Conservation (phyloP, 495 filamentous ascomycete species). For the Lasiosphaeria hispida region DNA sequence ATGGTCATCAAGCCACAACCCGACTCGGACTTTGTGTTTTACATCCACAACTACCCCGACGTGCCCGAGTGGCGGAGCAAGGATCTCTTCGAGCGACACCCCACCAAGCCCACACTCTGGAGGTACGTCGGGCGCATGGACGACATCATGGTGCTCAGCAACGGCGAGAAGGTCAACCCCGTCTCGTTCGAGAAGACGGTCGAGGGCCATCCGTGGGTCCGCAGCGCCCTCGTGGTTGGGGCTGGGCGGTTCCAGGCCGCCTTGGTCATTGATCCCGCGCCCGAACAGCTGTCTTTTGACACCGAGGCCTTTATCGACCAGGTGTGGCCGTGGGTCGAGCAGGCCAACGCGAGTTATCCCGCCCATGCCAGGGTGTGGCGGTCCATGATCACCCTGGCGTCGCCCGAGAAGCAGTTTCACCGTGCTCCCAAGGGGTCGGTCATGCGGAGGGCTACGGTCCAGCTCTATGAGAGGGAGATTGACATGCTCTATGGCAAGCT, state of each 20-base stretch:
- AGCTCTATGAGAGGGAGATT: background rate
- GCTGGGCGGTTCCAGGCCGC: slow-evolving; percentile 43
- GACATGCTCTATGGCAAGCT: background rate
- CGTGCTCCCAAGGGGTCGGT: slow-evolving; percentile 3
- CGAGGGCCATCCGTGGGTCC: slow-evolving; percentile 35
- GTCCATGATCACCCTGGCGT: background rate
- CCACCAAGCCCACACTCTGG: slow-evolving; percentile 43
- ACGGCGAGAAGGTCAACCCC: slow-evolving; percentile 58
- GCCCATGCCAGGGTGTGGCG: background rate
- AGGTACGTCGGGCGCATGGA: slow-evolving; percentile 46
- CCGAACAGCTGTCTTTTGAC: background rate
- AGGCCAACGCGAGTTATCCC: slow-evolving; percentile 13
- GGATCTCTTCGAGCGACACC: slow-evolving; percentile 51
- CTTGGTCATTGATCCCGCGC: slow-evolving; percentile 44
- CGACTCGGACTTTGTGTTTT: slow-evolving; percentile 2
- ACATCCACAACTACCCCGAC: slow-evolving; percentile 47
- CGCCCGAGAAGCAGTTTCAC: background rate
- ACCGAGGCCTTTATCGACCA: slow-evolving; percentile 8
- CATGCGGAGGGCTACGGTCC: background rate
- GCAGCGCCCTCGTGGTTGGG: slow-evolving; percentile 45
- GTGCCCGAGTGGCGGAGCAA: slow-evolving; percentile 46
- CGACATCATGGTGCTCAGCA: slow-evolving; percentile 56
- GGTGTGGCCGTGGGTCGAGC: slow-evolving; percentile 24
- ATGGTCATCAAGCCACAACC: slow-evolving; percentile 21
- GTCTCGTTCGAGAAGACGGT: slow-evolving; percentile 44